These are phyloP conservation scores for Pythium sukuiense DNA, from an alignment of 352 stramenopile genomes.

Conservation along the genomic window DNA sequence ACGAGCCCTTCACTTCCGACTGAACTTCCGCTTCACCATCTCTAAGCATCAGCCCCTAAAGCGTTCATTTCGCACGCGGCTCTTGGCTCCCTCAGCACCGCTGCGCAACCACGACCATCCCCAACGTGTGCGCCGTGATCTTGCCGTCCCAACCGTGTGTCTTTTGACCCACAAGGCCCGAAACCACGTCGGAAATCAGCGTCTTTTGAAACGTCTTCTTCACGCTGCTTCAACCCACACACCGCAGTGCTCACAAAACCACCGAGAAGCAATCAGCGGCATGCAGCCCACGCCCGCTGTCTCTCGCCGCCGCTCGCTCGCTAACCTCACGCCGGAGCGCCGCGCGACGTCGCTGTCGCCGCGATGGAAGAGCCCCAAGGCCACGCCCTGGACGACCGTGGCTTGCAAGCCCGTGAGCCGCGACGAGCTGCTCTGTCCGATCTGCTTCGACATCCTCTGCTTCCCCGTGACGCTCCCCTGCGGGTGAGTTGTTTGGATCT, in stretches of 20 bases:
- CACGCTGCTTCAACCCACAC: neutral
- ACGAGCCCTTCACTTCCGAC: neutral
- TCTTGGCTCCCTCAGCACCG: neutral
- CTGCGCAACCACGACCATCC: neutral
- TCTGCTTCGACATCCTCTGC: constrained; percentile 77
- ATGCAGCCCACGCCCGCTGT: neutral
- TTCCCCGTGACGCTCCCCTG: constrained; percentile 75
- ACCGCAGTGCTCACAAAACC: neutral
- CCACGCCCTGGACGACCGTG: neutral
- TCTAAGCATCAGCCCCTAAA: neutral
- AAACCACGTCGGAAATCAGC: neutral
- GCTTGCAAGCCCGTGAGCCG: constrained; percentile 19
- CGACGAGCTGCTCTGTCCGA: constrained; percentile 64
- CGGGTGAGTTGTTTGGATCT: constrained; percentile 37
- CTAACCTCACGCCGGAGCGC: neutral
- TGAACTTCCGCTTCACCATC: constrained; percentile 7
- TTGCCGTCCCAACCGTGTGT: neutral
- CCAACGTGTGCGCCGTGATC: neutral
- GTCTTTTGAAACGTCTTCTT: neutral
- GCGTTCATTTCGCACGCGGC: neutral
- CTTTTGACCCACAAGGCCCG: neutral
- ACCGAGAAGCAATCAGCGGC: neutral
- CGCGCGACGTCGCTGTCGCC: constrained; percentile 24
- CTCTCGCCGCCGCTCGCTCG: constrained; percentile 6
- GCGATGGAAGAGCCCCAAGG: constrained; percentile 1